A percentile compares a stretch with the other conserved stretches of the same genome.
These are phyloP conservation scores for Loxodes magnus DNA, from an alignment of 73 alveolate genomes.

Conservation along the genomic window DNA sequence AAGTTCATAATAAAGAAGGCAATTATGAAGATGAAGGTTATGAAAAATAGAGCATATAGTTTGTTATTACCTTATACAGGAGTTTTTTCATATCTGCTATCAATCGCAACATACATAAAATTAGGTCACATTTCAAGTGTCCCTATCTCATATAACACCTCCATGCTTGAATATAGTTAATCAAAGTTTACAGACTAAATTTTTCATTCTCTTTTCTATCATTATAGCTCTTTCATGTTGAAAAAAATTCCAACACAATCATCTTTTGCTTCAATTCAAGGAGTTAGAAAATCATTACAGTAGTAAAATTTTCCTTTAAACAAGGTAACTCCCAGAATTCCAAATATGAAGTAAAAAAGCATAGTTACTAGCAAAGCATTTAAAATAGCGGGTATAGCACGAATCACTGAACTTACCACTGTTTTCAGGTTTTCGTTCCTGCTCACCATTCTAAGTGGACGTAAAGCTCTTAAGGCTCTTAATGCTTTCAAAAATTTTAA, in stretches of 20 bases:
- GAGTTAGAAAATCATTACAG: constrained; percentile 34
- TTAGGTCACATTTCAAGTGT: constrained; percentile 56
- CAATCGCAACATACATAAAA: constrained; percentile 13
- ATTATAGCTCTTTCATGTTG: neutral
- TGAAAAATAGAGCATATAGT: constrained; percentile 24
- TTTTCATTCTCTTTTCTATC: constrained; percentile 17
- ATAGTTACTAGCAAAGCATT: constrained; percentile 47
- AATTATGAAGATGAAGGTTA: constrained; percentile 34
- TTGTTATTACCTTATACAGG: constrained; percentile 24
- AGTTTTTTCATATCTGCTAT: constrained; percentile 2
- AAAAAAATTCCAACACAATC: constrained; percentile 32
- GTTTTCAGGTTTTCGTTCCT: constrained; percentile 60
- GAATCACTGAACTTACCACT: constrained; percentile 34
- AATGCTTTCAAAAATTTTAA: constrained; percentile 18
- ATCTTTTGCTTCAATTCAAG: constrained; percentile 2
- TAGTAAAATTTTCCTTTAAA: constrained; percentile 38
- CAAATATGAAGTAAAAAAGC: constrained; percentile 54
- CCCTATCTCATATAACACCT: constrained; percentile 42
- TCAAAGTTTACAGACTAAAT: constrained; percentile 36
- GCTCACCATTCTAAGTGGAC: constrained; percentile 61
- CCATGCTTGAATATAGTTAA: constrained; percentile 37
- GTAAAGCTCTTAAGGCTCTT: constrained; percentile 61
- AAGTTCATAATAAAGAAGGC: constrained; percentile 55
- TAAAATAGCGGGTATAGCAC: constrained; percentile 43
- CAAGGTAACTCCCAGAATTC: constrained; percentile 44